A percentile compares a stretch with the other conserved stretches of the same genome.
Evolutionary conservation across 1,284 basidiomycete genomes (phyloP).

Genomic region (Moniliophthora roreri): DNA sequence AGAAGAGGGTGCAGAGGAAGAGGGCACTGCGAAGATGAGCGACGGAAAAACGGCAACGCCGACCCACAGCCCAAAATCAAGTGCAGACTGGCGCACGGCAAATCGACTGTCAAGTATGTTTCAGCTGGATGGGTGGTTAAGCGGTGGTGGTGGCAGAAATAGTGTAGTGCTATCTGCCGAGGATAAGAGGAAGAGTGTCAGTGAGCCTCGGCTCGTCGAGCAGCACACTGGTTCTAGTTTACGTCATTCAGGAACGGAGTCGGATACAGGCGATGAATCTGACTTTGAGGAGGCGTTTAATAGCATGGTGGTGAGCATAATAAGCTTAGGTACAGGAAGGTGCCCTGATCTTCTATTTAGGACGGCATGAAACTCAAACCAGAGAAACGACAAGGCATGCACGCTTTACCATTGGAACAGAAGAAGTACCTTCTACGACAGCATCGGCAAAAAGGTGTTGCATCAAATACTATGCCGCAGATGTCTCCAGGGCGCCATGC

Average conservation of each 20-base stretch:
- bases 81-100: slow-evolving; percentile 45
- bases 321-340: background rate
- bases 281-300: slow-evolving; percentile 59
- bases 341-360: slow-evolving; percentile 32
- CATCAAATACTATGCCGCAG: slow-evolving; percentile 1
- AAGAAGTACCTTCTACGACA: slow-evolving; percentile 71
- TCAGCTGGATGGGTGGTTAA: slow-evolving; percentile 63
- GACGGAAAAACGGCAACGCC: slow-evolving; percentile 10
- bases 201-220: slow-evolving; percentile 62
- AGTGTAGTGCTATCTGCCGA: slow-evolving; percentile 34
- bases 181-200: slow-evolving; percentile 56
- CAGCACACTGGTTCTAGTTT: slow-evolving; percentile 31
- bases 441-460: slow-evolving; percentile 32
- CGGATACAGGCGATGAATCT: slow-evolving; percentile 31
- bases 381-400: slow-evolving; percentile 65
- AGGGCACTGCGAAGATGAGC: slow-evolving; percentile 61
- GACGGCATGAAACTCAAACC: slow-evolving; percentile 77
- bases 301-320: slow-evolving; percentile 55
- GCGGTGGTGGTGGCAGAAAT: slow-evolving; percentile 33
- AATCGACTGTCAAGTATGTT: slow-evolving; percentile 65
- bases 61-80: slow-evolving; percentile 18
- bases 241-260: slow-evolving; percentile 11
- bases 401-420: slow-evolving; percentile 60
- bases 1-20: slow-evolving; percentile 39
- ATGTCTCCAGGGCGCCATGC: slow-evolving; percentile 29